Percentiles rank a stretch among this genome's conserved stretches.
Evolutionary conservation across 176 grass and related monocot genomes (phyloP).

Genomic region (Carex kokanica): DNA sequence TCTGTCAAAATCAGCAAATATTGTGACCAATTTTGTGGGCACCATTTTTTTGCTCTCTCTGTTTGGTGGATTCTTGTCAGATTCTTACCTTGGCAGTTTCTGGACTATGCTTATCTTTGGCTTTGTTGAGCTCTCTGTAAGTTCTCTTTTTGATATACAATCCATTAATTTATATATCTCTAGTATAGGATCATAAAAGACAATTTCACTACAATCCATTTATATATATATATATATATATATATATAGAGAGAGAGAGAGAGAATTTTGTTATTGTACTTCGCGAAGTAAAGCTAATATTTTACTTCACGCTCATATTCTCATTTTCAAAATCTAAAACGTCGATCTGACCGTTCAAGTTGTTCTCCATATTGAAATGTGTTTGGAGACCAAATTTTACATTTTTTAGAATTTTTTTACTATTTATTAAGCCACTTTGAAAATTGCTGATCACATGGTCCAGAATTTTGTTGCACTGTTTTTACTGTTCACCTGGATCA

Average conservation of each 20-base stretch:
- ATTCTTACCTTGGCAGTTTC: conserved; percentile 96
- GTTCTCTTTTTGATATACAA: not conserved
- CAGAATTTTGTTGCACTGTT: too few relatives aligned
- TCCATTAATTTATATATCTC: not conserved
- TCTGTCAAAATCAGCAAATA: conserved; percentile 81
- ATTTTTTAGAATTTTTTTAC: too few relatives aligned
- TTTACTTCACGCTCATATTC: too few relatives aligned
- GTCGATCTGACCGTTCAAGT: too few relatives aligned
- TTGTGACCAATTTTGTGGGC: conserved; percentile 91
- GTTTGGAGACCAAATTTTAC: too few relatives aligned
- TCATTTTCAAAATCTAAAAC: too few relatives aligned
- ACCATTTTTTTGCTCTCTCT: conserved; percentile 86
- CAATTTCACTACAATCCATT: not conserved
- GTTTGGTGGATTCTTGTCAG: conserved; percentile 84
- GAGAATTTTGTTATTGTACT: too few relatives aligned
- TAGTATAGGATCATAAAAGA: not conserved
- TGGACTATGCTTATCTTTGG: conserved; percentile 96
- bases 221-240: not conserved
- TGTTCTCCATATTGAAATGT: too few relatives aligned
- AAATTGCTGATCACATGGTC: too few relatives aligned
- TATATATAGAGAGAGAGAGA: not conserved
- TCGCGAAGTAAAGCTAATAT: too few relatives aligned
- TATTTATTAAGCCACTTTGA: too few relatives aligned
- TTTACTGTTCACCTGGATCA: too few relatives aligned
- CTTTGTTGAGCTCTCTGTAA: conserved; percentile 94